Conservation (phyloP, 2,329 filamentous ascomycete species). For the Ciborinia camelliae region DNA sequence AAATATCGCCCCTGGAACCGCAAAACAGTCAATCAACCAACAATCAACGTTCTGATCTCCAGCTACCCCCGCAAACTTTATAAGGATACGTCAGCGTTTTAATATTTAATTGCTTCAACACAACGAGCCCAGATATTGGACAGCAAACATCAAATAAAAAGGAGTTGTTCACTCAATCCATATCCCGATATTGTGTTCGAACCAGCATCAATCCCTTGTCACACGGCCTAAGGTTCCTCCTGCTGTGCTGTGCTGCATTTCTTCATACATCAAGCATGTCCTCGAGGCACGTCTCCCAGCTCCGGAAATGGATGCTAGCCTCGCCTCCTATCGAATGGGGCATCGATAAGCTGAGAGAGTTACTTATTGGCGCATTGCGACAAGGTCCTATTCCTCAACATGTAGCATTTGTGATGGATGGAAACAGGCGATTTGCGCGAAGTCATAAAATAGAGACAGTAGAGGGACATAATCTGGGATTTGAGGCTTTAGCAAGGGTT, state of each 20-base stretch:
- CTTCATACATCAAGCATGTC: constrained; percentile 33
- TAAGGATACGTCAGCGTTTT: constrained; percentile 10
- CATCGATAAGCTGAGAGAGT: constrained; percentile 72
- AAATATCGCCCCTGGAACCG: background rate
- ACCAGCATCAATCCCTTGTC: background rate
- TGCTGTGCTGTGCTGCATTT: background rate
- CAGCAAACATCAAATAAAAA: no score
- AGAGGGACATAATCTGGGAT: constrained; percentile 92
- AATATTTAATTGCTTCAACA: background rate
- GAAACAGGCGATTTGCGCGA: constrained; percentile 88
- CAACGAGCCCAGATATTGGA: background rate
- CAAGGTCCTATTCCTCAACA: constrained; percentile 92
- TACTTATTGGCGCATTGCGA: constrained; percentile 82
- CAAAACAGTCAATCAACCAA: background rate
- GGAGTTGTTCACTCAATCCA: background rate
- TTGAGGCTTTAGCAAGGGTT: constrained; percentile 88
- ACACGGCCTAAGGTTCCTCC: background rate
- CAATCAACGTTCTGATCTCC: background rate
- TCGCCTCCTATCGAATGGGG: constrained; percentile 91
- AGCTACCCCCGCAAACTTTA: background rate
- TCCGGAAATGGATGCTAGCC: constrained; percentile 74
- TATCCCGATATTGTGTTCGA: background rate
- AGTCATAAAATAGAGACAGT: constrained; percentile 92
- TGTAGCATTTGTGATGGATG: constrained; percentile 99
- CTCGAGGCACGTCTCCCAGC: constrained; percentile 57